A percentile compares a stretch with the other conserved stretches of the same genome.
Evolutionary conservation across 1,284 basidiomycete species (phyloP).

Genomic region (Ceratobasidium sp.): DNA sequence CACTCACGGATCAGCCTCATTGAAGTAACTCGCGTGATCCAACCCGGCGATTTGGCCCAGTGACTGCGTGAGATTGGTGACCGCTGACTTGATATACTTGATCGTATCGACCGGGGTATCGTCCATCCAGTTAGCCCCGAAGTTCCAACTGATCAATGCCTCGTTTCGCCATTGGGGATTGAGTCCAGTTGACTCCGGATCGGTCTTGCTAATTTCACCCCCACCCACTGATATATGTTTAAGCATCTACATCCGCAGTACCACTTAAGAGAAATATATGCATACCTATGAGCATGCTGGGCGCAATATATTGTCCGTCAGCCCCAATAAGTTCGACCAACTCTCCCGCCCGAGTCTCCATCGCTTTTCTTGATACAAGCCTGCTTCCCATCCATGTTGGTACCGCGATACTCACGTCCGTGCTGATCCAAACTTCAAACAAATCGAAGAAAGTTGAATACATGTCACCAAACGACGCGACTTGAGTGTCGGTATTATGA

Average conservation of each 20-base stretch:
- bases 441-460: too few relatives aligned
- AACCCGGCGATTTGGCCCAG: conserved; percentile 33
- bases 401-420: neutral
- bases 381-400: conserved; percentile 10
- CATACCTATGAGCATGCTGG: conserved; percentile 14
- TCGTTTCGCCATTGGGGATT: conserved; percentile 63
- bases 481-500: too few relatives aligned
- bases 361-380: conserved; percentile 1
- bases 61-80: conserved; percentile 56
- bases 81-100: conserved; percentile 51
- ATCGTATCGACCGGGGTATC: conserved; percentile 55
- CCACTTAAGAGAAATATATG: neutral
- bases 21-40: conserved; percentile 61
- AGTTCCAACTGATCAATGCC: conserved; percentile 50
- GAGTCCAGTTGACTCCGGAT: conserved; percentile 60
- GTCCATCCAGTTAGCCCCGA: conserved; percentile 57
- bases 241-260: neutral
- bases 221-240: conserved; percentile 56
- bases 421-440: neutral
- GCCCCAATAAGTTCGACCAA: neutral
- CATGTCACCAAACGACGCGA: too few relatives aligned
- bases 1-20: conserved; percentile 61
- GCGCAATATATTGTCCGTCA: neutral
- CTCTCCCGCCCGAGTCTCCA: neutral
- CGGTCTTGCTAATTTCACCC: conserved; percentile 59